Evolutionary conservation across 1,139 yeast genomes (phyloP).

Genomic region (Diutina mesorugosa): DNA sequence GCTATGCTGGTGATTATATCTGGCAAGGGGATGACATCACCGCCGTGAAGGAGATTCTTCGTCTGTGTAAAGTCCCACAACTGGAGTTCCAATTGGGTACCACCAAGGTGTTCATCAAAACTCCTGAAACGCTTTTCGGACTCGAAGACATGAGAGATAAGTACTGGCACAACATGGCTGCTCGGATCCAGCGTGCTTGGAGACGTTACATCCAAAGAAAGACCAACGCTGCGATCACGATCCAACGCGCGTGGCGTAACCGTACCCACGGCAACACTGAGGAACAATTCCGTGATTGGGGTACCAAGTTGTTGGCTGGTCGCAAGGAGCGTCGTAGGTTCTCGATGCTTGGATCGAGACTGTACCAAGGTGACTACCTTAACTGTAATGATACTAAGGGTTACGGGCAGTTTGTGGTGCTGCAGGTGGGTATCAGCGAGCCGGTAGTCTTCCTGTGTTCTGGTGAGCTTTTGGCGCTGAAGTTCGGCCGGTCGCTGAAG

Average conservation of each 20-base stretch:
- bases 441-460: conserved; percentile 64
- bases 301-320: conserved; percentile 54
- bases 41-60: conserved; percentile 70
- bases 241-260: conserved; percentile 80
- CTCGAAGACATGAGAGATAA: conserved; percentile 93
- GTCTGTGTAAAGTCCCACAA: conserved; percentile 67
- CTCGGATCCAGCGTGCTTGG: conserved; percentile 95
- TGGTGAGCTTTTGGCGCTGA: conserved; percentile 72
- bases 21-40: conserved; percentile 83
- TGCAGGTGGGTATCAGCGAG: conserved; percentile 60
- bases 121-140: conserved; percentile 94
- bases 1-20: conserved; percentile 96
- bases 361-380: conserved; percentile 90
- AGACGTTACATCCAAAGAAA: conserved; percentile 70
- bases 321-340: conserved; percentile 85
- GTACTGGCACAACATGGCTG: conserved; percentile 98
- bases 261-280: conserved; percentile 71
- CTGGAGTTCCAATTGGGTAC: conserved; percentile 88
- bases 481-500: conserved; percentile 87
- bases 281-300: conserved; percentile 75
- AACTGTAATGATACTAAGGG: conserved; percentile 64
- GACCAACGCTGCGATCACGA: conserved; percentile 74
- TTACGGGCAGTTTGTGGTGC: conserved; percentile 54
- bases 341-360: conserved; percentile 79
- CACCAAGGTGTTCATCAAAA: conserved; percentile 89